Evolutionary conservation across 2,329 filamentous ascomycete species (phyloP), one percentile per base, ranked within the genome.

Genomic region (Cryoendolithus antarcticus): DNA sequence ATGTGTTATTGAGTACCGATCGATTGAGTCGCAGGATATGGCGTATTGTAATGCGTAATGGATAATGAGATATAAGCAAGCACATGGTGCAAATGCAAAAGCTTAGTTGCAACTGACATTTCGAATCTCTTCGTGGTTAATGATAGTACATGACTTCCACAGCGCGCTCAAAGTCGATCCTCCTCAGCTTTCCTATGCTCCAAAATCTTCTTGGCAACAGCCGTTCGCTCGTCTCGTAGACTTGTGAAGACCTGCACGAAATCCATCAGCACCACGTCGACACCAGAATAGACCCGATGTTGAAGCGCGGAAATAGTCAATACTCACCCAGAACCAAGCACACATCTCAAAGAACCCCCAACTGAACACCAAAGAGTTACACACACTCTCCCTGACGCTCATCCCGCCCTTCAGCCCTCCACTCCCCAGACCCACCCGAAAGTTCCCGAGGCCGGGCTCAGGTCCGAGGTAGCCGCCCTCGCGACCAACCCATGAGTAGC

Each of bases 271-370:
- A 19, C 15, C 15, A 19, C 15, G 15, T 19, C 15, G 15, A 19
- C 15, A 19, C 15, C 15, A 19, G 15, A 19, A 19, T 19, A 19
- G 15, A 19, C 15, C 15, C 15, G 5, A 19, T 19, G 15, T 19
- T 19, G 15, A 19, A 19, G 15, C 15, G 15, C 5, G 15, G 15
- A 19, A 19, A 19, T 19, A 19, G 15, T 19, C 15, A 19, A 19
- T 19, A 19, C 15, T 46, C 56, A 77, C 77, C 86, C 86, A 94
- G 61, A 93, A 86, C 85, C 86, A 94, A 44, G 74, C 72, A 48
- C 85, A 69, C 58, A 85, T 75, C 66, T 95, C 88, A 55, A 93
- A 56, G 53, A 94, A 91, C 6, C 77, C 77, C 62, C 86, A 91
- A 0, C 82, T 78, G 56, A 95, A 93, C 31, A 93, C 75, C 31